These are phyloP conservation scores for Carex parvula DNA, from an alignment of 176 grass and related monocot species.

Conservation along the genomic window DNA sequence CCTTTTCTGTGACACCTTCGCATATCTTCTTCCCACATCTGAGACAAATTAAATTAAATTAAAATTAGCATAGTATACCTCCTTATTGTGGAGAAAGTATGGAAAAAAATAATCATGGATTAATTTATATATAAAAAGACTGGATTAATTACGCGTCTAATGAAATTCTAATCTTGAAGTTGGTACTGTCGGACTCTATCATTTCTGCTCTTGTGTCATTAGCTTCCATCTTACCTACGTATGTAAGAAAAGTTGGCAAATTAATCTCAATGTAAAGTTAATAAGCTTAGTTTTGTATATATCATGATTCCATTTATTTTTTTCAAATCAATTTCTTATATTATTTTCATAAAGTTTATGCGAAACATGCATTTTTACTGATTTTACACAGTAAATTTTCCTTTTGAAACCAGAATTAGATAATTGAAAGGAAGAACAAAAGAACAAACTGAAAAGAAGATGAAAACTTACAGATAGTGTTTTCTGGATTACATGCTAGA, in stretches of 20 bases:
- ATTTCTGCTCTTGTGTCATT: not conserved
- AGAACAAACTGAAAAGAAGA: not conserved
- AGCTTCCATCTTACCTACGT: slow-evolving; percentile 11
- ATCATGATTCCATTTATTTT: not conserved
- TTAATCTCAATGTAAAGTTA: not conserved
- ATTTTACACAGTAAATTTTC: not conserved
- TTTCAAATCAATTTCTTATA: not conserved
- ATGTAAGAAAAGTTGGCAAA: not conserved
- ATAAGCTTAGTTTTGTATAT: not conserved
- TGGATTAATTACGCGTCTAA: slow-evolving; percentile 30
- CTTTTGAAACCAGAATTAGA: not conserved
- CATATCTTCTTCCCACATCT: slow-evolving; percentile 26
- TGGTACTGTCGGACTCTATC: not conserved
- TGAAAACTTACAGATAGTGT: not conserved
- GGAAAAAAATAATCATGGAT: not conserved
- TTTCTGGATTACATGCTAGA: not conserved
- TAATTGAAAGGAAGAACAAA: not conserved
- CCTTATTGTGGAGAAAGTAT: not conserved
- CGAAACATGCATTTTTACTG: not conserved
- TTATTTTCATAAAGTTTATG: not conserved
- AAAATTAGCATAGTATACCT: not conserved
- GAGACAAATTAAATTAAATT: not conserved
- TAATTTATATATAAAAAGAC: not conserved
- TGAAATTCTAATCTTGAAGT: slow-evolving; percentile 25
- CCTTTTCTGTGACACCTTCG: slow-evolving; percentile 30